Evolutionary conservation across 1,284 basidiomycete species (phyloP).

Genomic region (Tylopilus sp.): DNA sequence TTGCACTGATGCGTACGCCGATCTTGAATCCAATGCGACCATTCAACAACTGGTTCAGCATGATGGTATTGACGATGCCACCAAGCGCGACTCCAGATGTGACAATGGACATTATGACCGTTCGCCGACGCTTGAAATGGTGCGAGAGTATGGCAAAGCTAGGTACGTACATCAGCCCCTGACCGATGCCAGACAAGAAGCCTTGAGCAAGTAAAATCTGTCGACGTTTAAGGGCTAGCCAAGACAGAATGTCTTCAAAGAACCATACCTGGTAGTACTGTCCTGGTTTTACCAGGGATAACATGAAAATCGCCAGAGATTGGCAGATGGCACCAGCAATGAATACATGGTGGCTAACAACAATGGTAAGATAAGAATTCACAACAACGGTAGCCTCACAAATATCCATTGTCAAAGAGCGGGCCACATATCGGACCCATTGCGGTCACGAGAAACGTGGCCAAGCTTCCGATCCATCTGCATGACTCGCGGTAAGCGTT

Average conservation of each 20-base stretch:
- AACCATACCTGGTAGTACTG: conserved; percentile 33
- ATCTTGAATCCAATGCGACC: conserved; percentile 23
- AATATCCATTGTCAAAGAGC: conserved; percentile 32
- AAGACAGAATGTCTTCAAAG: neutral
- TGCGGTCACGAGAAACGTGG: conserved; percentile 16
- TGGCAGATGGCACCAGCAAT: conserved; percentile 27
- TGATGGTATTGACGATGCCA: conserved; percentile 33
- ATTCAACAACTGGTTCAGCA: conserved; percentile 39
- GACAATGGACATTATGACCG: conserved; percentile 32
- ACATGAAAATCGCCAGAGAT: conserved; percentile 33
- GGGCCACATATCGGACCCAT: conserved; percentile 26
- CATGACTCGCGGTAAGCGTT: neutral
- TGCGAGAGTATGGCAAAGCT: conserved; percentile 35
- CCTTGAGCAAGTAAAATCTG: conserved; percentile 37
- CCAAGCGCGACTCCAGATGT: conserved; percentile 33
- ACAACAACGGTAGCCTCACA: conserved; percentile 18
- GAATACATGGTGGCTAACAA: conserved; percentile 12
- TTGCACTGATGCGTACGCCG: conserved; percentile 32
- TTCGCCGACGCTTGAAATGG: conserved; percentile 32
- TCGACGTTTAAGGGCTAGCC: neutral
- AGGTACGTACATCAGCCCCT: conserved; percentile 34
- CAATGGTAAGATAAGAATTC: neutral
- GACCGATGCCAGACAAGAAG: conserved; percentile 30
- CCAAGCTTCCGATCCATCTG: conserved; percentile 32
- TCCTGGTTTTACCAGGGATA: conserved; percentile 34